Percentiles rank a stretch among this genome's conserved stretches.
Evolutionary conservation across 139 green algal genomes (phyloP).

Genomic region (Penium margaritaceum): DNA sequence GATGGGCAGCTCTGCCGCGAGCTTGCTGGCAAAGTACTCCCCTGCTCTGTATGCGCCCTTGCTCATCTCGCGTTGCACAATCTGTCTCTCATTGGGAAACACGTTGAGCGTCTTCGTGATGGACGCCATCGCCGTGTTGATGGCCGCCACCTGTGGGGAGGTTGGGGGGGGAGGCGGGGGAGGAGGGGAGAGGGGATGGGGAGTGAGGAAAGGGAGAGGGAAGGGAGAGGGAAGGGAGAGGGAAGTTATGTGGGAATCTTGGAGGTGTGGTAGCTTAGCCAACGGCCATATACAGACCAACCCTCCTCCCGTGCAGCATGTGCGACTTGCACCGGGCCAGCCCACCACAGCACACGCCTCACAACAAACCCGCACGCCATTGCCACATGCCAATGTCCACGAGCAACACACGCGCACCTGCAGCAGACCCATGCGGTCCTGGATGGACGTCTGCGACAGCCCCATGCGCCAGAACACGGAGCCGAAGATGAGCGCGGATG

Average conservation of each 20-base stretch:
- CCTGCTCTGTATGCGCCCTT: conserved; percentile 33
- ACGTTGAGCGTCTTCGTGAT: conserved; percentile 45
- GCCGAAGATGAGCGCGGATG: conserved; percentile 80
- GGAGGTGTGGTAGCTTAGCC: too few relatives aligned
- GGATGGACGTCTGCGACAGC: conserved; percentile 62
- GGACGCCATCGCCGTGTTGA: conserved; percentile 45
- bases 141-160: conserved; percentile 38
- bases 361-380: too few relatives aligned
- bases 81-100: conserved; percentile 46
- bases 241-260: neutral
- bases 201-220: neutral
- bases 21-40: conserved; percentile 49
- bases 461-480: conserved; percentile 80
- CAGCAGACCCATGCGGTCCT: conserved; percentile 80
- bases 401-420: conserved; percentile 44
- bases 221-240: neutral
- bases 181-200: neutral
- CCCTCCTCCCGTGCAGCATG: too few relatives aligned
- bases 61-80: conserved; percentile 40
- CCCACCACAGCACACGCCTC: too few relatives aligned
- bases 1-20: conserved; percentile 50
- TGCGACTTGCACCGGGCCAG: too few relatives aligned
- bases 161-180: neutral
- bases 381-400: too few relatives aligned
- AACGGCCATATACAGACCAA: too few relatives aligned